These are phyloP conservation scores for Kurtzmaniella natalensis DNA, from an alignment of 1,139 yeast species.

Conservation along the genomic window DNA sequence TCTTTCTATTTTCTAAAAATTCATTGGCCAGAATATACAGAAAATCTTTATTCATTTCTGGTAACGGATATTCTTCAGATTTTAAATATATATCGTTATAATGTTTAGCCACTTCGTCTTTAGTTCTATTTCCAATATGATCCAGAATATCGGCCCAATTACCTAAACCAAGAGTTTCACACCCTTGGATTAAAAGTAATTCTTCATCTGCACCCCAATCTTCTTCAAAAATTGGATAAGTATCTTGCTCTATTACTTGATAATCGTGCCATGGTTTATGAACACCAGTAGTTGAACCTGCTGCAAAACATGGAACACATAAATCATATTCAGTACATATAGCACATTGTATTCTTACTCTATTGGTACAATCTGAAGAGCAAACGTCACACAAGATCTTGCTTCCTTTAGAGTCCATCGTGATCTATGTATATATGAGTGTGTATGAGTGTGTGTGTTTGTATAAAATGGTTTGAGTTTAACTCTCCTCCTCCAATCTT, in stretches of 20 bases:
- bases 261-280: slow-evolving; percentile 96
- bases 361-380: slow-evolving; percentile 87
- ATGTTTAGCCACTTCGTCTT: slow-evolving; percentile 87
- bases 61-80: slow-evolving; percentile 72
- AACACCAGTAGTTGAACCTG: slow-evolving; percentile 73
- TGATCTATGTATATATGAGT: too few relatives aligned
- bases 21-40: slow-evolving; percentile 58
- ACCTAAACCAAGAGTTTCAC: slow-evolving; percentile 87
- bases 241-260: slow-evolving; percentile 86
- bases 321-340: slow-evolving; percentile 89
- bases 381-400: slow-evolving; percentile 94
- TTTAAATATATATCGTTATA: slow-evolving; percentile 68
- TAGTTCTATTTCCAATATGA: slow-evolving; percentile 87
- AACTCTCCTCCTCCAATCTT: too few relatives aligned
- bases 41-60: slow-evolving; percentile 72
- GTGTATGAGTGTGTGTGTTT: too few relatives aligned
- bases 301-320: slow-evolving; percentile 94
- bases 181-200: slow-evolving; percentile 78
- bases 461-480: too few relatives aligned
- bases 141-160: slow-evolving; percentile 98
- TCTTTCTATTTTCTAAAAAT: slow-evolving; percentile 64
- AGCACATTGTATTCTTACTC: slow-evolving; percentile 89
- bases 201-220: slow-evolving; percentile 99
- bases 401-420: slow-evolving; percentile 30
- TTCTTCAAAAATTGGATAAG: slow-evolving; percentile 83